These are phyloP conservation scores for Yueomyces sp. DNA, from an alignment of 805 yeast species.

Conservation along the genomic window DNA sequence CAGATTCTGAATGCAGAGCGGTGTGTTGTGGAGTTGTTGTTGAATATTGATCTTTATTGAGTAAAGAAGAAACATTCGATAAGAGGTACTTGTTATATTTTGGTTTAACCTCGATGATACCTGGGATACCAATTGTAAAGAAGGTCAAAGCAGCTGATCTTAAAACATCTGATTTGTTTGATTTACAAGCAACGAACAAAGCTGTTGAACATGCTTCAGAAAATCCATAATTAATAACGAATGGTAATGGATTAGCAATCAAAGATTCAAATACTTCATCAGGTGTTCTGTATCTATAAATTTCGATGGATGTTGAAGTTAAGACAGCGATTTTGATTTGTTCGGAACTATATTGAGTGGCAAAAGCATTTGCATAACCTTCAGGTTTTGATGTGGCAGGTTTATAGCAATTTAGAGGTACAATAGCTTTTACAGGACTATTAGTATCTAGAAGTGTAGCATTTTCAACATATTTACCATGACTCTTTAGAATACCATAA, in stretches of 20 bases:
- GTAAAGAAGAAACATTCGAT: slow-evolving; percentile 18
- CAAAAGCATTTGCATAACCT: slow-evolving; percentile 77
- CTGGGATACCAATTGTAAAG: slow-evolving; percentile 30
- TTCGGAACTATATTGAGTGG: slow-evolving; percentile 63
- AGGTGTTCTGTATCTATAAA: slow-evolving; percentile 69
- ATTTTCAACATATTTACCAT: slow-evolving; percentile 62
- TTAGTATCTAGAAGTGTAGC: slow-evolving; percentile 58
- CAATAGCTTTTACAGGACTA: slow-evolving; percentile 56
- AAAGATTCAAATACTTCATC: slow-evolving; percentile 61
- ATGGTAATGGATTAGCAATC: slow-evolving; percentile 55
- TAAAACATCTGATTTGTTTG: slow-evolving; percentile 40
- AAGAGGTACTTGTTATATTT: slow-evolving; percentile 22
- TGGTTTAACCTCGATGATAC: slow-evolving; percentile 31
- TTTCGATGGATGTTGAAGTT: slow-evolving; percentile 65
- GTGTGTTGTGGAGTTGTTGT: slow-evolving; percentile 2
- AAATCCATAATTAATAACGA: slow-evolving; percentile 67
- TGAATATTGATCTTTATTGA: slow-evolving; percentile 11
- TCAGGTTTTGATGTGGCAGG: slow-evolving; percentile 61
- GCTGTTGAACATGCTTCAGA: slow-evolving; percentile 87
- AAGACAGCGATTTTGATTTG: slow-evolving; percentile 68
- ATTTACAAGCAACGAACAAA: slow-evolving; percentile 68
- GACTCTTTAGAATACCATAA: slow-evolving; percentile 67
- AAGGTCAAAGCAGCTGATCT: slow-evolving; percentile 32
- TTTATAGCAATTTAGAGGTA: slow-evolving; percentile 56
- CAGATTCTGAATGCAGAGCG: not conserved